Evolutionary conservation across 2,329 filamentous ascomycete genomes (phyloP).

Genomic region (Daldinia sp.): DNA sequence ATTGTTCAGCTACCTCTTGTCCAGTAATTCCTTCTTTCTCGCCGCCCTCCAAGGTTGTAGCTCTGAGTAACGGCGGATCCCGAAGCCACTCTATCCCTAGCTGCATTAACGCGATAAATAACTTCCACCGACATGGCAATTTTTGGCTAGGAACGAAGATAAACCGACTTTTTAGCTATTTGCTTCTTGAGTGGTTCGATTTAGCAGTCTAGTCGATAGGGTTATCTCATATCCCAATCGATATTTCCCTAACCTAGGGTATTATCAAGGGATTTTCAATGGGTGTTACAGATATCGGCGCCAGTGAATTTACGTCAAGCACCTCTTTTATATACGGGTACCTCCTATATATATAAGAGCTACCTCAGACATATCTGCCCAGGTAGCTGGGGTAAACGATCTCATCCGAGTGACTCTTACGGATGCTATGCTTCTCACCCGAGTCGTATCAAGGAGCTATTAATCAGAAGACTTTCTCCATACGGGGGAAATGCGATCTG

Average conservation of each 20-base stretch:
- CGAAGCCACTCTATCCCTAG: conserved; percentile 15
- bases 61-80: conserved; percentile 19
- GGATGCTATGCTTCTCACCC: neutral
- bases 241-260: neutral
- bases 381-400: neutral
- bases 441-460: neutral
- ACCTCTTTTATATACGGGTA: neutral
- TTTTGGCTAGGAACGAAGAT: neutral
- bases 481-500: neutral
- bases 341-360: no score
- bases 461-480: neutral
- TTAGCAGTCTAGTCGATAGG: neutral
- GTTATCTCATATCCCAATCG: neutral
- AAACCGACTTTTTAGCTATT: neutral
- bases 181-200: neutral
- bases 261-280: neutral
- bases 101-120: conserved; percentile 12
- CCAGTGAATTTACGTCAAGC: neutral
- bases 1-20: conserved; percentile 25
- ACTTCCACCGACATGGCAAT: conserved; percentile 10
- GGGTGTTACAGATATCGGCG: neutral
- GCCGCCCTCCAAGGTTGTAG: conserved; percentile 13
- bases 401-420: neutral
- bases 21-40: conserved; percentile 10
- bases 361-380: no score